Evolutionary conservation across 78 protist genomes (phyloP).

Genomic region (Tieghemostelium lacteum): DNA sequence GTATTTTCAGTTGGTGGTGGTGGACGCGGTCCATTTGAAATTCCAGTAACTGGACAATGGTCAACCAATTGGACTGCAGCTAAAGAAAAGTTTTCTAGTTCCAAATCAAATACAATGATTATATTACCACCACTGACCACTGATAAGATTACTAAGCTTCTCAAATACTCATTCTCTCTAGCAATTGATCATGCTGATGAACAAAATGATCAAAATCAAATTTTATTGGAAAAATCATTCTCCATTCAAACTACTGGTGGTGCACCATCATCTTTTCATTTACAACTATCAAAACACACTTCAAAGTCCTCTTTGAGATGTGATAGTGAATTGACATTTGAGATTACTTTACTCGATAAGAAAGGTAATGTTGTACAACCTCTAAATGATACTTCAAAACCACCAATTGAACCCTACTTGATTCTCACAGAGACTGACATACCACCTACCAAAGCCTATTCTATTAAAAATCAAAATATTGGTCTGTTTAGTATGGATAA

Average conservation of each 20-base stretch:
- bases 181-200: neutral
- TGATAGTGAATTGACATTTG: slow-evolving; percentile 49
- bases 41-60: slow-evolving; percentile 4
- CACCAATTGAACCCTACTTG: slow-evolving; percentile 48
- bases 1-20: slow-evolving; percentile 69
- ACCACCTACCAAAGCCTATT: neutral
- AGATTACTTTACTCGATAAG: slow-evolving; percentile 9
- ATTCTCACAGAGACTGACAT: neutral
- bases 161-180: neutral
- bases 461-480: slow-evolving; percentile 9
- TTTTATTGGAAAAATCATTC: slow-evolving; percentile 24
- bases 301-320: slow-evolving; percentile 7
- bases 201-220: neutral
- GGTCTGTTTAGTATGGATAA: slow-evolving; percentile 29
- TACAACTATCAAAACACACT: slow-evolving; percentile 1
- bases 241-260: slow-evolving; percentile 71
- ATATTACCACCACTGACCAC: slow-evolving; percentile 25
- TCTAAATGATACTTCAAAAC: neutral
- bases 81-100: no score
- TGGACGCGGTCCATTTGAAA: slow-evolving; percentile 46
- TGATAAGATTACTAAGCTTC: slow-evolving; percentile 10
- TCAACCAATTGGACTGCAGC: slow-evolving; percentile 13
- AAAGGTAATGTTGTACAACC: slow-evolving; percentile 44
- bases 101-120: neutral
- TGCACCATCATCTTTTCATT: slow-evolving; percentile 37